A percentile compares a stretch with the other conserved stretches of the same genome.
phyloP scores from a whole-genome alignment of 768 basidiomycete species.

The Boletellus emodensis region DNA sequence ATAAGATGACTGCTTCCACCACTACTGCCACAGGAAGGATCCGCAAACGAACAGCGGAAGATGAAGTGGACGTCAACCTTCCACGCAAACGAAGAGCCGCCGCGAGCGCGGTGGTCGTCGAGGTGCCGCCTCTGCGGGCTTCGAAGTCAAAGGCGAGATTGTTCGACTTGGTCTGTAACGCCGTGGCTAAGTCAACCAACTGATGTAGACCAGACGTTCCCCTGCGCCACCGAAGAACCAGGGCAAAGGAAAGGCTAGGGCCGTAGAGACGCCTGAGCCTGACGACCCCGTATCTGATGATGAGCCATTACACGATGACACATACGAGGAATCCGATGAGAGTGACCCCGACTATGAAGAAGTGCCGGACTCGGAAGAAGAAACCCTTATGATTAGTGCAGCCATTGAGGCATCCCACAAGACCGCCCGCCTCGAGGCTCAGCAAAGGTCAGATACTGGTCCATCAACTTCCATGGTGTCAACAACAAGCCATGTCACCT shows the following conservation, averaged over 20 bases:
- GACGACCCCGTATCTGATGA: conserved; percentile 30
- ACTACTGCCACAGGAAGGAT: conserved; percentile 8
- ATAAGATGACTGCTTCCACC: conserved; percentile 1
- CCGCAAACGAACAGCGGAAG: conserved; percentile 34
- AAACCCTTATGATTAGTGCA: conserved; percentile 47
- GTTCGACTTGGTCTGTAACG: conserved; percentile 2
- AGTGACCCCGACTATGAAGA: conserved; percentile 58
- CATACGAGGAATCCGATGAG: conserved; percentile 48
- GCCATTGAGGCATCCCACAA: conserved; percentile 56
- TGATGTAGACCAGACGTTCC: conserved; percentile 7
- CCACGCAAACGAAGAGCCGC: conserved; percentile 34
- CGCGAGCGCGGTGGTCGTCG: conserved; percentile 23
- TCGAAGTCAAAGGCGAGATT: conserved; percentile 25
- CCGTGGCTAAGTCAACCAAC: conserved; percentile 14
- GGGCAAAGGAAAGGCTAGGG: conserved; percentile 29
- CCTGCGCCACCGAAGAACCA: conserved; percentile 9
- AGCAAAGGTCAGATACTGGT: conserved; percentile 31
- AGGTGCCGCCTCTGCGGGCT: conserved; percentile 6
- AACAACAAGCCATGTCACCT: conserved; percentile 42
- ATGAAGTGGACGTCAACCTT: conserved; percentile 26
- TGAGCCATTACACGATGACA: conserved; percentile 39
- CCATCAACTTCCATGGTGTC: conserved; percentile 34
- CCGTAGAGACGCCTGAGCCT: conserved; percentile 24
- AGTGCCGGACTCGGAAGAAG: conserved; percentile 35
- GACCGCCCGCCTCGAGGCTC: conserved; percentile 27